phyloP scores from a whole-genome alignment of 805 yeast genomes.

The Metschnikowia continentalis region DNA sequence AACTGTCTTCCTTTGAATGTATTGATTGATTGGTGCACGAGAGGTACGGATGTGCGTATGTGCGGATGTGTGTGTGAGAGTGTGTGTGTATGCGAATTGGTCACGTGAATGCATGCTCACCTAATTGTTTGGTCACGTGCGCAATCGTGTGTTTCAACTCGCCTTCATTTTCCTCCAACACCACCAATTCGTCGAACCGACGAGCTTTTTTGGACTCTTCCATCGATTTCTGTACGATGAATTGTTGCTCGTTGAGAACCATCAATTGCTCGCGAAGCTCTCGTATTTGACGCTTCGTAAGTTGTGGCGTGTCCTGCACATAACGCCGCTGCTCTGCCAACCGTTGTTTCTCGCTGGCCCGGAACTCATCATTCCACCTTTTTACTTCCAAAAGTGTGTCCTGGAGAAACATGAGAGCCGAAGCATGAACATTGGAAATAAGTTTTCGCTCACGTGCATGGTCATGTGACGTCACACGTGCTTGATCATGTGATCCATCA shows the following conservation, averaged over 20 bases:
- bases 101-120: constrained; percentile 42
- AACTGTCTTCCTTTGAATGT: no score
- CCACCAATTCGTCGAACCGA: constrained; percentile 69
- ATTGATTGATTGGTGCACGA: no score
- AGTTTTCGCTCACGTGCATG: constrained; percentile 13
- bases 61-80: no score
- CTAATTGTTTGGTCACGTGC: constrained; percentile 47
- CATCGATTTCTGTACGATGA: constrained; percentile 62
- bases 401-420: constrained; percentile 60
- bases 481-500: neutral
- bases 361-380: constrained; percentile 47
- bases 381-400: constrained; percentile 62
- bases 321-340: constrained; percentile 12
- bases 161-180: constrained; percentile 52
- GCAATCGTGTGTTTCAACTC: constrained; percentile 53
- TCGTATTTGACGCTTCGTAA: constrained; percentile 53
- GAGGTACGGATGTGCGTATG: no score
- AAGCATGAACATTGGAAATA: constrained; percentile 52
- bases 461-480: neutral
- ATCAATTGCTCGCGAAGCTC: constrained; percentile 67
- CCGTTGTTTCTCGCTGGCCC: constrained; percentile 25
- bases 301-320: constrained; percentile 18
- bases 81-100: no score
- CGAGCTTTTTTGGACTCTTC: constrained; percentile 59
- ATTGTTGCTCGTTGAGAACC: constrained; percentile 83